Evolutionary conservation across 257 asterid species (phyloP).

Genomic region (Apocynum venetum): DNA sequence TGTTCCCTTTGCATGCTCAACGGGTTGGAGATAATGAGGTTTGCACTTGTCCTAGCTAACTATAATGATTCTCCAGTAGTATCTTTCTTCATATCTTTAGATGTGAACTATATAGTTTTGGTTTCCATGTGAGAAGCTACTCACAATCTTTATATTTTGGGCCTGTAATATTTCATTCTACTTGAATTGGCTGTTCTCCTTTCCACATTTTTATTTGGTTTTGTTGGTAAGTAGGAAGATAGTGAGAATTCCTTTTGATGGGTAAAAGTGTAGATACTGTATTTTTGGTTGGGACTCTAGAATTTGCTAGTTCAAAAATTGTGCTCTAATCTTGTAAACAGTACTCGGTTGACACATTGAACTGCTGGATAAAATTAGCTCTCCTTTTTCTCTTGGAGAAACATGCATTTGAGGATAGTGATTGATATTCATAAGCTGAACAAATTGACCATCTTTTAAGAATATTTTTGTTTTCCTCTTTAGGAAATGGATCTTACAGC

Average conservation of each 20-base stretch:
- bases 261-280: background rate
- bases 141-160: background rate
- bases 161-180: background rate
- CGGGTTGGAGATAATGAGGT: slow-evolving; percentile 64
- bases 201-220: slow-evolving; percentile 5
- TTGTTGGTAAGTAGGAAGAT: background rate
- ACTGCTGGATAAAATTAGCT: background rate
- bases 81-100: background rate
- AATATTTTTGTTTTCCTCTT: background rate
- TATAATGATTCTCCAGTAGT: background rate
- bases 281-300: background rate
- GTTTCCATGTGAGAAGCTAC: background rate
- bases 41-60: slow-evolving; percentile 21
- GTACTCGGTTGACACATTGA: background rate
- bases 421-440: background rate
- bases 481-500: background rate
- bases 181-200: background rate
- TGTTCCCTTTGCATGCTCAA: slow-evolving; percentile 60
- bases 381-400: background rate
- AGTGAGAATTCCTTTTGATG: background rate
- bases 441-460: background rate
- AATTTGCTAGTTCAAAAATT: background rate
- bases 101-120: background rate
- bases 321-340: background rate
- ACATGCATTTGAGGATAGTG: background rate